These are phyloP conservation scores for Comarum palustre DNA, from an alignment of 306 rosid genomes.

Conservation along the genomic window DNA sequence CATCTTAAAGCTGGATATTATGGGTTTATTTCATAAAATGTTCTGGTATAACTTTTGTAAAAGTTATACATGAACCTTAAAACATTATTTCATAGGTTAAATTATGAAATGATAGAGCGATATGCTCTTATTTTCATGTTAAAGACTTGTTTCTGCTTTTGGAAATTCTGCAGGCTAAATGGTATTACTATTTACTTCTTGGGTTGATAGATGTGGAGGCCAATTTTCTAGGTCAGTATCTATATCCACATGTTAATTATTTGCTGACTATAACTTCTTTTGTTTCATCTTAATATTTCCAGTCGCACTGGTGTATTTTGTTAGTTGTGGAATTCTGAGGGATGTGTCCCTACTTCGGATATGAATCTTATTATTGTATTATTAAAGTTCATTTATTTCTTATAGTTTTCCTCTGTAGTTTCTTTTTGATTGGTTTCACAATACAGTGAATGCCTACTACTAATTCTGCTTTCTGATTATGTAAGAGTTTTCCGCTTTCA, in stretches of 20 bases:
- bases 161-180: slow-evolving; percentile 63
- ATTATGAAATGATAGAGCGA: neutral
- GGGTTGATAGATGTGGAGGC: slow-evolving; percentile 94
- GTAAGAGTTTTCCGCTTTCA: neutral
- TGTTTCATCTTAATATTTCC: neutral
- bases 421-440: neutral
- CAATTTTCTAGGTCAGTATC: slow-evolving; percentile 76
- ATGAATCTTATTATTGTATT: neutral
- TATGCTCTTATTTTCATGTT: slow-evolving; percentile 6
- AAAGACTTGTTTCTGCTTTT: slow-evolving; percentile 14
- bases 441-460: neutral
- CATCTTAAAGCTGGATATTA: slow-evolving; percentile 1
- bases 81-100: neutral
- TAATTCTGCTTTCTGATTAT: neutral
- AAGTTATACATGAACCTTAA: neutral
- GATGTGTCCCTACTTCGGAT: neutral
- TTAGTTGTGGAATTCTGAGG: neutral
- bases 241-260: neutral
- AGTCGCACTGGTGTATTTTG: neutral
- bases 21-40: neutral
- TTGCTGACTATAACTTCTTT: neutral
- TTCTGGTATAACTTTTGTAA: neutral
- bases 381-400: neutral
- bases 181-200: slow-evolving; percentile 74
- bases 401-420: neutral